A percentile compares a stretch with the other conserved stretches of the same genome.
Evolutionary conservation across 2,329 filamentous ascomycete species (phyloP).

Genomic region (Clonostachys chloroleuca): DNA sequence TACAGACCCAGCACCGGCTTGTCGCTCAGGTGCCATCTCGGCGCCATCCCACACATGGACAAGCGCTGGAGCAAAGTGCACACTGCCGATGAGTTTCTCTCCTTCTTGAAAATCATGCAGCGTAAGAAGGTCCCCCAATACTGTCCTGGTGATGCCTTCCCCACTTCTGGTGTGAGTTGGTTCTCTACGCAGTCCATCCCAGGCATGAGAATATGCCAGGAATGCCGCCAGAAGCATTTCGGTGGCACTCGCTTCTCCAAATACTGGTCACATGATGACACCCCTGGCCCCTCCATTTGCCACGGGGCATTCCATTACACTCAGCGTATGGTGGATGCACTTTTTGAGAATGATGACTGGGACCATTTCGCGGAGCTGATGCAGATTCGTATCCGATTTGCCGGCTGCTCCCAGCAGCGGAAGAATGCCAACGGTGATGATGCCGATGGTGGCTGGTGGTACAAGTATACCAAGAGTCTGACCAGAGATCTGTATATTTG

Average conservation of each 20-base stretch:
- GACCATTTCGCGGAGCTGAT: constrained; percentile 1
- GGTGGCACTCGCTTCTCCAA: constrained; percentile 1
- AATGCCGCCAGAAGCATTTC: constrained; percentile 1
- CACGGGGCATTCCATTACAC: constrained; percentile 1
- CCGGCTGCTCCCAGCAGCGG: background rate
- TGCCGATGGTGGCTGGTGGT: background rate
- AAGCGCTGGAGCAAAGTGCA: constrained; percentile 3
- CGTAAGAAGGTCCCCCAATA: constrained; percentile 2
- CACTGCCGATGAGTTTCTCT: constrained; percentile 2
- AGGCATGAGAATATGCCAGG: constrained; percentile 2
- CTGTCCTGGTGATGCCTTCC: constrained; percentile 1
- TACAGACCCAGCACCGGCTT: constrained; percentile 1
- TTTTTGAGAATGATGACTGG: constrained; percentile 1
- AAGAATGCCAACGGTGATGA: background rate
- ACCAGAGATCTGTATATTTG: constrained; percentile 1
- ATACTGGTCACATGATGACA: background rate
- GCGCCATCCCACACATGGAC: constrained; percentile 3
- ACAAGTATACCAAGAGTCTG: background rate
- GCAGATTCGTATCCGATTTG: background rate
- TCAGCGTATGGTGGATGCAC: constrained; percentile 1
- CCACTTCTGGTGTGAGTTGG: background rate
- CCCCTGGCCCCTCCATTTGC: background rate
- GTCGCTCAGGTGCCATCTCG: constrained; percentile 1
- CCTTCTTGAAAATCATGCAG: constrained; percentile 3
- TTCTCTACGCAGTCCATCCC: background rate